Percentiles rank a stretch among this genome's conserved stretches.
These are phyloP conservation scores for Hydrangea macrophylla DNA, from an alignment of 148 eudicot species.

Conservation along the genomic window DNA sequence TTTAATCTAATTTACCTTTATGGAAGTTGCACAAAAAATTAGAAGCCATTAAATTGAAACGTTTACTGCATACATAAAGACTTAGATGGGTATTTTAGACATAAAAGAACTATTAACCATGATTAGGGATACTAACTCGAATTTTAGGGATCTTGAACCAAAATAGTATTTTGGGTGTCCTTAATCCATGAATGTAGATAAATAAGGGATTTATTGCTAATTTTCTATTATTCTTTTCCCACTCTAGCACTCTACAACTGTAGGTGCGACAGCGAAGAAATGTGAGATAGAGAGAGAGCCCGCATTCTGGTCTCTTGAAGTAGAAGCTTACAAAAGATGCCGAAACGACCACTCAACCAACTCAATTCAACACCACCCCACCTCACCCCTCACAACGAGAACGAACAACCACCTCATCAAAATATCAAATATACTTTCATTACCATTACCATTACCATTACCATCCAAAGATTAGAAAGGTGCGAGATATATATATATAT, in stretches of 20 bases:
- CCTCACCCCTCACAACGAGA: background rate
- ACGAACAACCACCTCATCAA: conserved; percentile 8
- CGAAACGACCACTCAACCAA: conserved; percentile 14
- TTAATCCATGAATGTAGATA: too few relatives aligned
- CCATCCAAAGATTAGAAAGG: background rate
- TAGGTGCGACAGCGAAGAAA: conserved; percentile 18
- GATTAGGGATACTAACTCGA: too few relatives aligned
- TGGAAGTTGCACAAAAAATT: too few relatives aligned
- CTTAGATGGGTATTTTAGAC: too few relatives aligned
- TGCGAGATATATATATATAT: background rate
- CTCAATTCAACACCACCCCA: background rate
- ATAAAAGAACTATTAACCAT: too few relatives aligned
- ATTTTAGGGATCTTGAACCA: too few relatives aligned
- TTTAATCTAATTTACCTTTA: too few relatives aligned
- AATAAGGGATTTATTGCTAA: too few relatives aligned
- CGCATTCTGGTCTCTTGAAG: background rate
- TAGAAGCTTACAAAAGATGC: background rate
- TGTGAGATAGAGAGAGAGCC: background rate
- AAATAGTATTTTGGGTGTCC: too few relatives aligned
- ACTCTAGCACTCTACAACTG: background rate
- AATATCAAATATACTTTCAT: too few relatives aligned
- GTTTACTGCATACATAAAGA: too few relatives aligned
- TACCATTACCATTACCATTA: background rate
- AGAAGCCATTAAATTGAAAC: too few relatives aligned
- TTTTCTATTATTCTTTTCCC: conserved; percentile 20